Percentiles rank a stretch among this genome's conserved stretches.
Evolutionary conservation across 352 stramenopile species (phyloP).

Genomic region (Hyaloperonospora brassicae): DNA sequence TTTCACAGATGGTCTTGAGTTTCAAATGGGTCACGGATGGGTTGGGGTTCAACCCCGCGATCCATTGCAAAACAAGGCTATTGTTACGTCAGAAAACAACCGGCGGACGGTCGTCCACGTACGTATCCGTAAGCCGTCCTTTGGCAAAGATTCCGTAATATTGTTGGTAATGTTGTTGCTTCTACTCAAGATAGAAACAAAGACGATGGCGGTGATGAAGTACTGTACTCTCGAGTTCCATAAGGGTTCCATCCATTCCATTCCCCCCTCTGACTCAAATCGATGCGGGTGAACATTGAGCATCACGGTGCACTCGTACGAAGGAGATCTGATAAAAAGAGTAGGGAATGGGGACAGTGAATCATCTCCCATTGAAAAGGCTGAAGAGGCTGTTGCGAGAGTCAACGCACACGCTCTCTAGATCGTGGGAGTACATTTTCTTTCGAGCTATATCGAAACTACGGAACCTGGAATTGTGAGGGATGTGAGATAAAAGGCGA

Average conservation of each 20-base stretch:
- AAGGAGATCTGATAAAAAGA: background rate
- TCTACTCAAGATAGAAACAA: no score
- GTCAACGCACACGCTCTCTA: conserved; percentile 28
- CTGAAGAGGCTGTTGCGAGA: conserved; percentile 34
- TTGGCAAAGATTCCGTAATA: no score
- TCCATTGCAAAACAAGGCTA: no score
- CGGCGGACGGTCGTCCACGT: no score
- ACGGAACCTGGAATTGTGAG: conserved; percentile 20
- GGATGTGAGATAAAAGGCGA: conserved; percentile 58
- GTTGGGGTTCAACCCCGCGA: no score
- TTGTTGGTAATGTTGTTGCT: no score
- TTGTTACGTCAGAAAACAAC: no score
- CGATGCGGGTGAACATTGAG: background rate
- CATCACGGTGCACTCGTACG: conserved; percentile 1
- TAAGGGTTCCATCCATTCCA: background rate
- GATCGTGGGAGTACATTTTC: conserved; percentile 32
- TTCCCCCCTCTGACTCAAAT: background rate
- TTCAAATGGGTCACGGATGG: no score
- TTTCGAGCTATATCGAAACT: conserved; percentile 6
- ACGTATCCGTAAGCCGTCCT: no score
- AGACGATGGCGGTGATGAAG: conserved; percentile 25
- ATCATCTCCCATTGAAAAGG: conserved; percentile 26
- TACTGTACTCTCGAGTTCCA: conserved; percentile 22
- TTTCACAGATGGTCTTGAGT: no score
- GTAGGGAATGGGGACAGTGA: conserved; percentile 12